Conservation (phyloP, 306 rosid species). For the Vigna angularis region DNA sequence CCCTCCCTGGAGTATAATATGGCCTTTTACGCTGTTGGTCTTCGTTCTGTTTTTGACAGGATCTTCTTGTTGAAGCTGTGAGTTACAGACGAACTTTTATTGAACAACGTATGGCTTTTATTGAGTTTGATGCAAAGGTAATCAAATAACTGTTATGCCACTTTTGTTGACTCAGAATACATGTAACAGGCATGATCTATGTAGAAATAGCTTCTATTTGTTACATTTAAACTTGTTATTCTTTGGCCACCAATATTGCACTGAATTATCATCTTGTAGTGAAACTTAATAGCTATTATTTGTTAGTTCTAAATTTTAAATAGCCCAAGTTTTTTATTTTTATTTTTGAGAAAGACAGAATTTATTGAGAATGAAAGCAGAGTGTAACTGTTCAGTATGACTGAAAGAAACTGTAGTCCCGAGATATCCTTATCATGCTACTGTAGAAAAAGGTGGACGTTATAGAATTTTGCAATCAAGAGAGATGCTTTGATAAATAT, state of each 20-base stretch:
- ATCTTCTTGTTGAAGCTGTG: constrained; percentile 70
- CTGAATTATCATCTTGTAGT: not conserved
- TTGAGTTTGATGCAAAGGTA: constrained; percentile 92
- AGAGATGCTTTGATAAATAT: not conserved
- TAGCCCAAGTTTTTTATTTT: too few relatives aligned
- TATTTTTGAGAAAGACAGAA: not conserved
- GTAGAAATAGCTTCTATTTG: constrained; percentile 12
- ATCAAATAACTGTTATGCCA: constrained; percentile 32
- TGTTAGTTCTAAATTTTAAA: not conserved
- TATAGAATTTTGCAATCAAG: not conserved
- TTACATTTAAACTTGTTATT: not conserved
- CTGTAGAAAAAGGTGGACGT: not conserved
- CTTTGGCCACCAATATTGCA: not conserved
- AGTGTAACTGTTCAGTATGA: not conserved
- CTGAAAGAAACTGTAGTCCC: not conserved
- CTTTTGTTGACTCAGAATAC: not conserved
- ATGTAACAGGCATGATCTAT: constrained; percentile 9
- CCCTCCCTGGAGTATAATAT: not conserved
- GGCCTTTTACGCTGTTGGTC: constrained; percentile 31
- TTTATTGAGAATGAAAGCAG: not conserved
- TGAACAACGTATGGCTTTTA: constrained; percentile 64
- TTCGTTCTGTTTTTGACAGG: constrained; percentile 53
- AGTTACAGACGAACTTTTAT: constrained; percentile 57
- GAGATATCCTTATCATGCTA: not conserved
- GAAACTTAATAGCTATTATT: not conserved